phyloP scores from a whole-genome alignment of 139 green algal species.

The Pseudopediastrum boryanum region DNA sequence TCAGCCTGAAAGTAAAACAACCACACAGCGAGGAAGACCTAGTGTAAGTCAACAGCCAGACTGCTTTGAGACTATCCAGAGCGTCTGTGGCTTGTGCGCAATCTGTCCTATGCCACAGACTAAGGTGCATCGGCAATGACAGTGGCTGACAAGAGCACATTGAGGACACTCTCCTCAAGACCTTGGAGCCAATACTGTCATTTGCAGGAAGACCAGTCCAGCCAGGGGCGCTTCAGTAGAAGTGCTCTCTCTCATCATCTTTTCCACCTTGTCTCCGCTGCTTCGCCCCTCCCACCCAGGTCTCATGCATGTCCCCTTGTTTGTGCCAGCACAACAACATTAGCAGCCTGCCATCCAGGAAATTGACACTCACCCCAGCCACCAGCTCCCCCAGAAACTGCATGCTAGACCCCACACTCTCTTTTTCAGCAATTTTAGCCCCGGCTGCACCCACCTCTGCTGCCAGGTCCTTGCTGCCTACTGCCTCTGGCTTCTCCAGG shows the following conservation, averaged over 20 bases:
- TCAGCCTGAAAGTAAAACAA: slow-evolving; percentile 33
- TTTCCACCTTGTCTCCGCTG: not conserved
- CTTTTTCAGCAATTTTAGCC: not conserved
- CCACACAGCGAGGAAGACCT: not conserved
- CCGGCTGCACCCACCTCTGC: slow-evolving; percentile 45
- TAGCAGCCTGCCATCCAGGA: not conserved
- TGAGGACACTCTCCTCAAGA: no score
- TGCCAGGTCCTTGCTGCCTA: slow-evolving; percentile 66
- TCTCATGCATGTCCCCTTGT: not conserved
- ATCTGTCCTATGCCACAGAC: not conserved
- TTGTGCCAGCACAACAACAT: not conserved
- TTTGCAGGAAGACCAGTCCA: no score
- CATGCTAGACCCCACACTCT: no score
- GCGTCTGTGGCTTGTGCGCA: not conserved
- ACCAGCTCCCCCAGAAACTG: not conserved
- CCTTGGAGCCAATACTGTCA: no score
- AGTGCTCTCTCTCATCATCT: not conserved
- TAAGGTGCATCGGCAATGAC: not conserved
- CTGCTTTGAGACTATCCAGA: not conserved
- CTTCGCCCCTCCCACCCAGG: not conserved
- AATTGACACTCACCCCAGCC: not conserved
- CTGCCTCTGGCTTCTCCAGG: slow-evolving; percentile 57
- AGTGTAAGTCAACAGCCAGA: not conserved
- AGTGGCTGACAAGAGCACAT: not conserved
- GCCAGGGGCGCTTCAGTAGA: no score